These are phyloP conservation scores for Actinomortierella wolfii DNA, from an alignment of 371 early-diverging fungal genomes.

Conservation along the genomic window DNA sequence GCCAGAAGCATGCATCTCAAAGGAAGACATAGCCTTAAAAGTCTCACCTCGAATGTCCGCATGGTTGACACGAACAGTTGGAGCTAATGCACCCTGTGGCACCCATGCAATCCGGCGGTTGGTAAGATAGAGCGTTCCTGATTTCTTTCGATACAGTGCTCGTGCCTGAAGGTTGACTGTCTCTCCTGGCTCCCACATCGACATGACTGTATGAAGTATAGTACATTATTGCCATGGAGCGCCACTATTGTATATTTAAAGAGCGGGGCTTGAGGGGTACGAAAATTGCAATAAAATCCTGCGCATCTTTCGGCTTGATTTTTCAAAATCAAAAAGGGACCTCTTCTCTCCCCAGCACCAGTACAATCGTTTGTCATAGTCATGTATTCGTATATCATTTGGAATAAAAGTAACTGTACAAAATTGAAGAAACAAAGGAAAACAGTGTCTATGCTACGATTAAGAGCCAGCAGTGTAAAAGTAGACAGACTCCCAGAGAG, in stretches of 20 bases:
- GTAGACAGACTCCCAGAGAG: constrained; percentile 92
- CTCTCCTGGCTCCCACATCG: constrained; percentile 67
- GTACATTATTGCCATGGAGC: neutral
- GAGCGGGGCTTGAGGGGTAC: too few species aligned
- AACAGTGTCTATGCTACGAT: too few species aligned
- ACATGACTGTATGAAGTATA: neutral
- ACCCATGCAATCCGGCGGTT: constrained; percentile 62
- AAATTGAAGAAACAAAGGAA: too few species aligned
- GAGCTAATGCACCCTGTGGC: constrained; percentile 50
- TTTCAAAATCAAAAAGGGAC: too few species aligned
- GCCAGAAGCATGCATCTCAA: neutral
- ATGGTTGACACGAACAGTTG: constrained; percentile 28
- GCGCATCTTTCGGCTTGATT: too few species aligned
- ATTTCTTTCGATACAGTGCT: constrained; percentile 54
- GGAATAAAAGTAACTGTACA: too few species aligned
- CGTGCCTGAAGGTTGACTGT: constrained; percentile 53
- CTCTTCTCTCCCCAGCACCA: too few species aligned
- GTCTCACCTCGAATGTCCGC: constrained; percentile 34
- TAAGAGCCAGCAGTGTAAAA: constrained; percentile 64
- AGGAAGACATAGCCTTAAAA: neutral
- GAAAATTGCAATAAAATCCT: too few species aligned
- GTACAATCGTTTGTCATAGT: too few species aligned
- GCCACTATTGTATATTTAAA: too few species aligned
- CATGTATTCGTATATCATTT: too few species aligned
- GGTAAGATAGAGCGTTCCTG: constrained; percentile 60